Percentiles rank a stretch among this genome's conserved stretches.
Conservation (phyloP, 2,329 filamentous ascomycete genomes). For the Rachicladosporium sp. region DNA sequence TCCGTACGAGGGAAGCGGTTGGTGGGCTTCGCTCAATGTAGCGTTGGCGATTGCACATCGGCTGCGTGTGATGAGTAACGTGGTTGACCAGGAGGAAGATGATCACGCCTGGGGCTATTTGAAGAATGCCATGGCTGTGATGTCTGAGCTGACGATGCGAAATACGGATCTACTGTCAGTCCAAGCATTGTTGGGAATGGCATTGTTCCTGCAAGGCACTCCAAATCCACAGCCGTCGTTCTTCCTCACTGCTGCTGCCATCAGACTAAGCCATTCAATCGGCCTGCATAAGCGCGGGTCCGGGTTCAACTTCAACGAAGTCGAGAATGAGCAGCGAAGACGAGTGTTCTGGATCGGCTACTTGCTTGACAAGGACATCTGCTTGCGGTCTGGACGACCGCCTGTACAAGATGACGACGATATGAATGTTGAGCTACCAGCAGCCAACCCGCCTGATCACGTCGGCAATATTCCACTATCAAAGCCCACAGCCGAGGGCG, state of each 20-base stretch:
- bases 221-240: conserved; percentile 93
- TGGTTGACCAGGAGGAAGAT: conserved; percentile 82
- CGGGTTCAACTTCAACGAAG: conserved; percentile 82
- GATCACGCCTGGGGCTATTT: conserved; percentile 90
- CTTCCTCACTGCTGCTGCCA: conserved; percentile 79
- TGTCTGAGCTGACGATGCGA: conserved; percentile 85
- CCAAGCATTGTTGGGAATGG: conserved; percentile 85
- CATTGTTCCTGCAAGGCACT: conserved; percentile 87
- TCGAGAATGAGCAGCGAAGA: conserved; percentile 85
- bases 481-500: conserved; percentile 46
- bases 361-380: conserved; percentile 61
- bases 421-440: conserved; percentile 93
- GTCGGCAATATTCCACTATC: conserved; percentile 87
- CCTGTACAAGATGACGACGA: conserved; percentile 65
- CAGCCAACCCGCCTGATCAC: conserved; percentile 79
- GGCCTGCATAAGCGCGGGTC: conserved; percentile 88
- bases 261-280: conserved; percentile 83
- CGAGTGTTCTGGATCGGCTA: conserved; percentile 69
- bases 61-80: conserved; percentile 86
- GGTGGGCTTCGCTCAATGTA: conserved; percentile 96
- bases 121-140: conserved; percentile 91
- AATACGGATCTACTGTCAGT: conserved; percentile 93
- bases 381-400: conserved; percentile 58
- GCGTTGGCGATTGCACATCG: conserved; percentile 87
- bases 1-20: conserved; percentile 87